Percentiles rank a stretch among this genome's conserved stretches.
Conservation (phyloP, 148 eudicot genomes). For the Talinum fruticosum region DNA sequence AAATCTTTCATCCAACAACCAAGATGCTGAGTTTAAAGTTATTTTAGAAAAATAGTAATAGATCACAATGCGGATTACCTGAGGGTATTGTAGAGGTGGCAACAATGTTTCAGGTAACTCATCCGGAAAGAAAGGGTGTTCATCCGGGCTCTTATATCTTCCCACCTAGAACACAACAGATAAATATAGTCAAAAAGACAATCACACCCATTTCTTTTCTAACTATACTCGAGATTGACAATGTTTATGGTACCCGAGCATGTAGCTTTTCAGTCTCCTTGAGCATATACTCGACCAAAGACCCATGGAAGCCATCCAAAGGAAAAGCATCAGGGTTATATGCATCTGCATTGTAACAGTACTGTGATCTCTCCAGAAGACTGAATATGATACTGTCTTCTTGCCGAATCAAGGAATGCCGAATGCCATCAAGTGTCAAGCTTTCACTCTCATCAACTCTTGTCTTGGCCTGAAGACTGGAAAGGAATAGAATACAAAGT, state of each 20-base stretch:
- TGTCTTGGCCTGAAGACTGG: conserved; percentile 39
- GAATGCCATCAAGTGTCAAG: conserved; percentile 77
- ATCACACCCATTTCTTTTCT: neutral
- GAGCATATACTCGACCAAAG: conserved; percentile 76
- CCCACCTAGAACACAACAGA: conserved; percentile 54
- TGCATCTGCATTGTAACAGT: conserved; percentile 70
- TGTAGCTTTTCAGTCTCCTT: conserved; percentile 90
- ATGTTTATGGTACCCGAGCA: conserved; percentile 52
- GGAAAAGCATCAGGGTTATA: conserved; percentile 74
- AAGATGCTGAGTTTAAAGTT: neutral
- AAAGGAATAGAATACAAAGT: conserved; percentile 15
- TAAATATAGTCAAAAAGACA: conserved; percentile 10
- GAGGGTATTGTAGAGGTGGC: conserved; percentile 83
- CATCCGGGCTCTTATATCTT: conserved; percentile 85
- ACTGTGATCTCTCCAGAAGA: conserved; percentile 90
- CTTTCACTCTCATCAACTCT: conserved; percentile 74
- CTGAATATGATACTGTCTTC: conserved; percentile 93
- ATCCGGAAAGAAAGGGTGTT: conserved; percentile 87
- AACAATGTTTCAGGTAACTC: conserved; percentile 70
- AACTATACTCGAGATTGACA: neutral
- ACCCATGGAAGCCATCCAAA: conserved; percentile 64
- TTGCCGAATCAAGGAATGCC: conserved; percentile 79
- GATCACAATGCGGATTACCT: conserved; percentile 35
- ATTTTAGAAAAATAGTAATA: neutral
- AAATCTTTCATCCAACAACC: neutral